These are phyloP conservation scores for Cryptosporidium sp. DNA, from an alignment of 169 alveolate species.

Conservation along the genomic window DNA sequence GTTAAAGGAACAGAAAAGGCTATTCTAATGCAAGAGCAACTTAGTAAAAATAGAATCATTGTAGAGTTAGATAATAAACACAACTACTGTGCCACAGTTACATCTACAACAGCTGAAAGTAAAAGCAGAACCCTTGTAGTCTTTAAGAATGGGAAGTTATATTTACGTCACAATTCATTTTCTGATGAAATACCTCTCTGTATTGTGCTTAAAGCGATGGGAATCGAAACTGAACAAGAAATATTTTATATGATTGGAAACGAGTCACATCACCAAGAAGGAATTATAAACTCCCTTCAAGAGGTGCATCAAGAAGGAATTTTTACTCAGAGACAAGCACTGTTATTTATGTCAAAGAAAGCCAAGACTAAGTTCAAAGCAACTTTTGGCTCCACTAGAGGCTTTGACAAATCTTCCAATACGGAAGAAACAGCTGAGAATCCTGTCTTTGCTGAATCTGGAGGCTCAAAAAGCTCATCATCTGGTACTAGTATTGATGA, in stretches of 20 bases:
- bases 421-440: background rate
- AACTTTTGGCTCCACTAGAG: constrained; percentile 59
- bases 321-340: constrained; percentile 90
- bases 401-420: constrained; percentile 3
- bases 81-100: constrained; percentile 94
- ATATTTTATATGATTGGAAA: constrained; percentile 95
- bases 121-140: constrained; percentile 96
- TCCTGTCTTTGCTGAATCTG: background rate
- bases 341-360: constrained; percentile 86
- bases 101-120: constrained; percentile 97
- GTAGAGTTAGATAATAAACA: constrained; percentile 96
- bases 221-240: constrained; percentile 98
- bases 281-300: constrained; percentile 82
- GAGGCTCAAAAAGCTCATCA: constrained; percentile 20
- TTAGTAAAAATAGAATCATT: constrained; percentile 96
- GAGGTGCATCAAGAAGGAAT: constrained; percentile 86
- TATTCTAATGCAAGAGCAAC: constrained; percentile 98
- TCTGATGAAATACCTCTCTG: constrained; percentile 96
- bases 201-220: constrained; percentile 98
- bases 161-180: constrained; percentile 94
- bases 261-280: constrained; percentile 81
- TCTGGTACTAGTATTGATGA: constrained; percentile 86
- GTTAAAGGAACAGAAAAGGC: constrained; percentile 99
- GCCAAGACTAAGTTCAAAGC: constrained; percentile 88
- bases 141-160: constrained; percentile 92